These are phyloP conservation scores for Ophiostoma populinum DNA, from an alignment of 2,329 filamentous ascomycete genomes.

Conservation along the genomic window DNA sequence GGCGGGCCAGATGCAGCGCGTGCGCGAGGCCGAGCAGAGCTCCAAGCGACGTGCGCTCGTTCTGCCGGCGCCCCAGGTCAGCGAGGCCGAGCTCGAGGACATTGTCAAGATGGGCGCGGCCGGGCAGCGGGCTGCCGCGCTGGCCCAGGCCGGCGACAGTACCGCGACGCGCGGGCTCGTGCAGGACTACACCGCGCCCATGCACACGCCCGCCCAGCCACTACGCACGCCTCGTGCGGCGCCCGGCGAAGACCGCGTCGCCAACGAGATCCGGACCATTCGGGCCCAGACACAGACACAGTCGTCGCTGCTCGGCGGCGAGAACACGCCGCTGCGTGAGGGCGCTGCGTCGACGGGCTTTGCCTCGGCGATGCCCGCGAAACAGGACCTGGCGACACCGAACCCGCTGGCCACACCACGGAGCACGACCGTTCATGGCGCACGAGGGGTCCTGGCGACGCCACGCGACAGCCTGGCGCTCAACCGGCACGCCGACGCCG, in stretches of 20 bases:
- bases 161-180: constrained; percentile 72
- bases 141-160: constrained; percentile 65
- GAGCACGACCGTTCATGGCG: constrained; percentile 40
- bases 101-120: constrained; percentile 98
- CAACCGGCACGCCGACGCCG: constrained; percentile 52
- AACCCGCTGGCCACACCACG: constrained; percentile 83
- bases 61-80: constrained; percentile 77
- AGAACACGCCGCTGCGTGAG: constrained; percentile 79
- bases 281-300: constrained; percentile 83
- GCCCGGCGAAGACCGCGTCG: constrained; percentile 84
- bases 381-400: constrained; percentile 71
- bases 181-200: constrained; percentile 59
- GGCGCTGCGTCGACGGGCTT: constrained; percentile 73
- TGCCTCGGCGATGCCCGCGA: constrained; percentile 64
- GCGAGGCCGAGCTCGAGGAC: constrained; percentile 83
- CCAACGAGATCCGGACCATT: constrained; percentile 92
- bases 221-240: constrained; percentile 86
- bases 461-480: constrained; percentile 69
- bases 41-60: constrained; percentile 77
- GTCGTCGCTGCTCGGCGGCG: constrained; percentile 80
- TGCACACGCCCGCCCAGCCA: constrained; percentile 58
- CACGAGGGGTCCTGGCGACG: constrained; percentile 8
- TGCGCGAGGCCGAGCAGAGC: constrained; percentile 90
- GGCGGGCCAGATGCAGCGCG: constrained; percentile 84
- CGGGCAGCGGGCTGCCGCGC: constrained; percentile 64